Conservation (phyloP, 306 rosid genomes). For the Acacia crassicarpa region DNA sequence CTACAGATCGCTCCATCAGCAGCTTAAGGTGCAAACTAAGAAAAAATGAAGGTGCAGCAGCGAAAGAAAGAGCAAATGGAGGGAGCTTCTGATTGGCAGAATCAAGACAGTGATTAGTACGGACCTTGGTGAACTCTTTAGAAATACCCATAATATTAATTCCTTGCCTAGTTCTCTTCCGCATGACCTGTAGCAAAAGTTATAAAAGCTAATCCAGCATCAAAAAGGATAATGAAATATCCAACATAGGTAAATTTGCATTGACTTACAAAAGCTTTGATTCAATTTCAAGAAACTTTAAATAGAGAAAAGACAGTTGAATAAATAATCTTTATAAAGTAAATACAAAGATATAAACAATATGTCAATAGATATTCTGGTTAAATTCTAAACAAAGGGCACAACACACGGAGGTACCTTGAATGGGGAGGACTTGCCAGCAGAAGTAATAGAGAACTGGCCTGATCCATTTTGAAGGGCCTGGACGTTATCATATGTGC, state of each 20-base stretch:
- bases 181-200: conserved; percentile 43
- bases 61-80: conserved; percentile 59
- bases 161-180: conserved; percentile 50
- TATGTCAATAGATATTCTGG: not conserved
- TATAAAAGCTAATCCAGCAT: conserved; percentile 18
- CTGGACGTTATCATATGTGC: conserved; percentile 70
- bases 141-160: conserved; percentile 47
- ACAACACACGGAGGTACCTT: conserved; percentile 48
- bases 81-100: conserved; percentile 49
- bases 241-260: not conserved
- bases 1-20: conserved; percentile 59
- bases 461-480: conserved; percentile 57
- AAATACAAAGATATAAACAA: not conserved
- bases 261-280: not conserved
- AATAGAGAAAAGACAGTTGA: not conserved
- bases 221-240: not conserved
- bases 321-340: not conserved
- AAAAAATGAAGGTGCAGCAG: conserved; percentile 70
- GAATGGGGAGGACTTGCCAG: conserved; percentile 29
- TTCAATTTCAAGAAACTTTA: not conserved
- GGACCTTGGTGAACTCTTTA: conserved; percentile 42
- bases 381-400: not conserved
- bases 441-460: conserved; percentile 33
- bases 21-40: conserved; percentile 70
- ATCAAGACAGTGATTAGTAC: conserved; percentile 33